Evolutionary conservation across 148 eudicot genomes (phyloP).

Genomic region (Dysphania ambrosioides): DNA sequence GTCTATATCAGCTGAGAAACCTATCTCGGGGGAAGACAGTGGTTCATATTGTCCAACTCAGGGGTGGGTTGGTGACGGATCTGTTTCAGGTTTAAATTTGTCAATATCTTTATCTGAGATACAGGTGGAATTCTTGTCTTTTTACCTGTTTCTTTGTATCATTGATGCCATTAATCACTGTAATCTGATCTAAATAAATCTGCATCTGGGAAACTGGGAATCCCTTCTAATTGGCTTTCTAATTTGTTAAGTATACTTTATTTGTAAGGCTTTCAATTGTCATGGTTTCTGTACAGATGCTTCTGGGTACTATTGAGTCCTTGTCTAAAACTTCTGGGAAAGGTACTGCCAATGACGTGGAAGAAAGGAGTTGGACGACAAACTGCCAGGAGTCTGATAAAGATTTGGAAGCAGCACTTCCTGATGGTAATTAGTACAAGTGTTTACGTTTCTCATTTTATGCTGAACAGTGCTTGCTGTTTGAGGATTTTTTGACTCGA

Average conservation of each 20-base stretch:
- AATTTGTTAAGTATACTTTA: constrained; percentile 9
- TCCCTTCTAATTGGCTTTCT: constrained; percentile 8
- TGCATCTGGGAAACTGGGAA: background rate
- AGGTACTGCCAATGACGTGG: constrained; percentile 31
- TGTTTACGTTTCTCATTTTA: constrained; percentile 13
- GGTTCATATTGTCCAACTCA: constrained; percentile 33
- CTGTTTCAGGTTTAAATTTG: constrained; percentile 66
- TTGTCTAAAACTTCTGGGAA: constrained; percentile 49
- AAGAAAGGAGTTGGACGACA: constrained; percentile 34
- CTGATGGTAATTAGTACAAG: constrained; percentile 62
- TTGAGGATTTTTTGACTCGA: constrained; percentile 11
- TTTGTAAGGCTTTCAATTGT: background rate
- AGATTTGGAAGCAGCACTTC: constrained; percentile 45
- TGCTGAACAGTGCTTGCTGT: constrained; percentile 15
- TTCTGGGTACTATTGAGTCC: constrained; percentile 52
- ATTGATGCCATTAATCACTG: background rate
- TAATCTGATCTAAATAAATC: background rate
- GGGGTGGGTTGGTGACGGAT: constrained; percentile 76
- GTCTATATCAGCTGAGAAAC: constrained; percentile 53
- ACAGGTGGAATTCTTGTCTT: constrained; percentile 42
- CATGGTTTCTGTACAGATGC: constrained; percentile 47
- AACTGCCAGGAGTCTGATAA: constrained; percentile 42
- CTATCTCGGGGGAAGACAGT: constrained; percentile 31
- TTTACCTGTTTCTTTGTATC: background rate
- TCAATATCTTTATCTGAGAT: constrained; percentile 70